Evolutionary conservation across 2,329 filamentous ascomycete species (phyloP), one percentile per base, ranked within the genome.

Genomic region (Talaromyces sp.): DNA sequence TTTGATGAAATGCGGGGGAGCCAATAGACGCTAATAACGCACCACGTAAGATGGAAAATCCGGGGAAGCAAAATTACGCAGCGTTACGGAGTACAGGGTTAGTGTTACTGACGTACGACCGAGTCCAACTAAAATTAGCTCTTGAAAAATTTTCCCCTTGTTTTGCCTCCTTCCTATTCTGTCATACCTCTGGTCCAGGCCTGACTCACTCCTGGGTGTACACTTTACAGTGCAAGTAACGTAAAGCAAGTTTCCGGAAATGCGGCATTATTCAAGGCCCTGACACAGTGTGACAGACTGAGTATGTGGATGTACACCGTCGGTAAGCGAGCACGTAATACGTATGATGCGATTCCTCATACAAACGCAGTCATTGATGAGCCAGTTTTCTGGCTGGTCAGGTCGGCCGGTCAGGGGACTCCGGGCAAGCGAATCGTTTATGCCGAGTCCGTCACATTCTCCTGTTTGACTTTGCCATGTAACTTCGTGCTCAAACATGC

Each of bases 401-500:
- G 34, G 40, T 27, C 45, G 45, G 27, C 27, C 45, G 10, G 11
- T 49, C 45, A 25, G 5, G 11, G 22, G 25, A 22, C 27, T 54
- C 47, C 2, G n/a, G 5, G 11, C 51, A 34, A 10, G 29, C 53
- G 53, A 56, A 56, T 56, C 29, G n/a, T 34, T 36, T 36, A 5
- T 38, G 53, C n/a, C 31, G 53, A 36, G 10, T 56, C 53, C n/a
- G 31, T 36, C 53, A 56, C 53, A 56, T 56, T 56, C 53, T 54
- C 25, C n/a, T 53, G 49, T 31, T 29, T 53, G 49, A 53, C 15
- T 29, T 29, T 29, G 47, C 3, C 22, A 34, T 56, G 51, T 56
- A 34, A 15, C 5, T 56, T 8, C 1, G 15, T 22, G 43, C 47
- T 49, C 47, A 51, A 47, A 51, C 47, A 31, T 47, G 40, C n/a